Conservation (phyloP, 2,329 filamentous ascomycete species). For the Penicillium sp. region DNA sequence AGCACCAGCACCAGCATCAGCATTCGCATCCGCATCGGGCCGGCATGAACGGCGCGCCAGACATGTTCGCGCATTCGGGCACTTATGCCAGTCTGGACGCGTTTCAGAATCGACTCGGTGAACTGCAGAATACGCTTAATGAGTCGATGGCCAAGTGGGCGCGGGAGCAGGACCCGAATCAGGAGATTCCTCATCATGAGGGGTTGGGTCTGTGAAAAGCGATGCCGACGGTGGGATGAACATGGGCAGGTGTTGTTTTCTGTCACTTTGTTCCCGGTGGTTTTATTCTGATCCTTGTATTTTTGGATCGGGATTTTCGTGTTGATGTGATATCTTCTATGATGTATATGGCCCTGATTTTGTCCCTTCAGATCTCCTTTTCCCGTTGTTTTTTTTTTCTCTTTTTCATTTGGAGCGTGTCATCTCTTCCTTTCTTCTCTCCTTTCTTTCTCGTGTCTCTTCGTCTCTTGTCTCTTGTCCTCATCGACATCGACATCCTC, state of each 20-base stretch:
- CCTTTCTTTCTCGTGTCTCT: neutral
- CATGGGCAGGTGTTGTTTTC: neutral
- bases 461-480: neutral
- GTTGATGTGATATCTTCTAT: neutral
- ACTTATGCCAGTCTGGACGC: slow-evolving; percentile 27
- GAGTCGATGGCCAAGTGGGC: slow-evolving; percentile 28
- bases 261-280: neutral
- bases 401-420: slow-evolving; percentile 5
- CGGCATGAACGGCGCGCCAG: slow-evolving; percentile 14
- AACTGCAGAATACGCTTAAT: slow-evolving; percentile 21
- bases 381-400: neutral
- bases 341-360: slow-evolving; percentile 3
- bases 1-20: neutral
- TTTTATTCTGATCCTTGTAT: slow-evolving; percentile 1
- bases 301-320: neutral
- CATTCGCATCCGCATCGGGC: neutral
- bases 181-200: slow-evolving; percentile 25
- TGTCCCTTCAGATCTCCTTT: neutral
- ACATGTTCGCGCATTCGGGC: slow-evolving; percentile 12
- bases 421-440: neutral
- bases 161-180: slow-evolving; percentile 24
- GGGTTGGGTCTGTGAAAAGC: slow-evolving; percentile 24
- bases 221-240: no score
- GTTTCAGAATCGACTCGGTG: slow-evolving; percentile 23
- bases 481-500: neutral